phyloP scores from a whole-genome alignment of 306 rosid genomes.

The Quillaja saponaria region DNA sequence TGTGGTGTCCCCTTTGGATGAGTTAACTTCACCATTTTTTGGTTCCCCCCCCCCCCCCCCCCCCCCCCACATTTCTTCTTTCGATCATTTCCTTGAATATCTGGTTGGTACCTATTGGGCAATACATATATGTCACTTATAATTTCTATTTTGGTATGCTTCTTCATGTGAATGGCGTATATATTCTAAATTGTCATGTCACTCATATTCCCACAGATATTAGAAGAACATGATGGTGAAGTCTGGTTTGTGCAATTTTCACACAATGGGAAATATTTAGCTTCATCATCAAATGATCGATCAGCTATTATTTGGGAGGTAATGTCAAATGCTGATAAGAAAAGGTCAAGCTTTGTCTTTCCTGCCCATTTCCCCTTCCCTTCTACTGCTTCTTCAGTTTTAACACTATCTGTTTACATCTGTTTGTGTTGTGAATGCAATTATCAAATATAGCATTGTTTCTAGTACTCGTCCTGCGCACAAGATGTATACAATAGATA shows the following conservation, averaged over 20 bases:
- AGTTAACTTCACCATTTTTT: too few relatives aligned
- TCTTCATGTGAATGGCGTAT: conserved; percentile 1
- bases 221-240: conserved; percentile 80
- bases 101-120: neutral
- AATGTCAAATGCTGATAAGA: conserved; percentile 29
- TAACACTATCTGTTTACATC: too few relatives aligned
- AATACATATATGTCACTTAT: conserved; percentile 8
- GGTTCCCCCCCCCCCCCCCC: too few relatives aligned
- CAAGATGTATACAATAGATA: too few relatives aligned
- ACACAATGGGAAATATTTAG: conserved; percentile 82
- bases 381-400: too few relatives aligned
- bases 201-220: conserved; percentile 49
- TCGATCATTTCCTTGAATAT: neutral
- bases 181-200: conserved; percentile 21
- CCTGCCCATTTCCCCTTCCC: too few relatives aligned
- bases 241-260: conserved; percentile 96
- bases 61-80: too few relatives aligned
- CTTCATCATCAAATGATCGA: conserved; percentile 86
- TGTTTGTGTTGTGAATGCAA: too few relatives aligned
- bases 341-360: neutral
- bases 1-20: too few relatives aligned
- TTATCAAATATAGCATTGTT: too few relatives aligned
- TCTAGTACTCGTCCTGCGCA: too few relatives aligned
- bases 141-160: neutral
- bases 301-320: conserved; percentile 98